Evolutionary conservation across 192 early-diverging fungal genomes (phyloP).

Genomic region (Dispira simplex): DNA sequence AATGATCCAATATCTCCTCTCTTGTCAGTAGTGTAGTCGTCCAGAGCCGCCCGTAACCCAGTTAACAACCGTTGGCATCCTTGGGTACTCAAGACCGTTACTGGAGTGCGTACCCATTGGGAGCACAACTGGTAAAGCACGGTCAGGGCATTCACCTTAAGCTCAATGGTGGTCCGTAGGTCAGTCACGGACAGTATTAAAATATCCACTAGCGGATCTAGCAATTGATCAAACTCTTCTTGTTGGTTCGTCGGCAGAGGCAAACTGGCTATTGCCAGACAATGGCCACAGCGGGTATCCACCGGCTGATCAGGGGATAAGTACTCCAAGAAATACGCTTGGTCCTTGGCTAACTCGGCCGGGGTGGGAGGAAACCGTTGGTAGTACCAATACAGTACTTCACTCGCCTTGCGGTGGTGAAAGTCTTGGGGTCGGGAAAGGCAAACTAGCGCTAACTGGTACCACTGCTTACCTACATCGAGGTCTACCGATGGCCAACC

Average conservation of each 20-base stretch:
- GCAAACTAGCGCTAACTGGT: slow-evolving; percentile 17
- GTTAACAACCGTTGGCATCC: slow-evolving; percentile 17
- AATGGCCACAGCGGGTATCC: not conserved
- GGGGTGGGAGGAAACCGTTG: slow-evolving; percentile 2
- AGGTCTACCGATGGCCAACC: slow-evolving; percentile 14
- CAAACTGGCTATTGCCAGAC: slow-evolving; percentile 4
- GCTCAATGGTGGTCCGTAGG: not conserved
- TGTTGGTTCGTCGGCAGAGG: not conserved
- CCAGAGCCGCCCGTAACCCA: slow-evolving; percentile 43
- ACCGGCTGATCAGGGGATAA: not conserved
- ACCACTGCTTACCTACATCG: slow-evolving; percentile 15
- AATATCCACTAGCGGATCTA: slow-evolving; percentile 12
- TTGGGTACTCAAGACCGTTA: slow-evolving; percentile 3
- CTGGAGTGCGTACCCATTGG: slow-evolving; percentile 10
- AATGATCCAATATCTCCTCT: slow-evolving; percentile 95
- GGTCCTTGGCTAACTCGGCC: not conserved
- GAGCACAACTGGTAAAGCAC: not conserved
- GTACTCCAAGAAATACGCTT: not conserved
- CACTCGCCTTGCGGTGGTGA: slow-evolving; percentile 16
- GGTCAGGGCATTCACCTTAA: not conserved
- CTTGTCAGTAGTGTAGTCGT: slow-evolving; percentile 76
- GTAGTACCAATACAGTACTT: slow-evolving; percentile 21
- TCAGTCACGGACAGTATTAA: not conserved
- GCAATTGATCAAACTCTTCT: slow-evolving; percentile 15
- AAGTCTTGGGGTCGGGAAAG: slow-evolving; percentile 15